Conservation (phyloP, 228 moss, liverwort and hornwort genomes). For the Sphagnum magellanicum region DNA sequence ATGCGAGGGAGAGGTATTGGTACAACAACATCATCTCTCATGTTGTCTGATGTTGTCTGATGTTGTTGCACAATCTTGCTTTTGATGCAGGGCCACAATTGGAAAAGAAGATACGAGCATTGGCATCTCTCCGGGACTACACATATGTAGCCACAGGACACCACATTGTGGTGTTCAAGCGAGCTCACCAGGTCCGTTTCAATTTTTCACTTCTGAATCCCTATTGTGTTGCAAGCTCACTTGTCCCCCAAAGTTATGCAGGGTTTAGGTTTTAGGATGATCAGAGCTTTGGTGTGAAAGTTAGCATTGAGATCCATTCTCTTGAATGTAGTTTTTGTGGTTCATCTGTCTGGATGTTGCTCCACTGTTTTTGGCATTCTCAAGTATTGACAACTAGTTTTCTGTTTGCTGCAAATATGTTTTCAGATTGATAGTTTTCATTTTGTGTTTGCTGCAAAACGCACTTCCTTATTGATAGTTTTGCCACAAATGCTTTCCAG, state of each 20-base stretch:
- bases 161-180: slow-evolving; percentile 72
- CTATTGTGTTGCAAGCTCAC: no score
- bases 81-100: slow-evolving; percentile 58
- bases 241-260: no score
- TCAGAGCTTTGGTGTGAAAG: no score
- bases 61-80: neutral
- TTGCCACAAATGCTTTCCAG: no score
- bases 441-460: neutral
- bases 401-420: neutral
- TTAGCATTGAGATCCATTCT: no score
- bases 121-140: slow-evolving; percentile 76
- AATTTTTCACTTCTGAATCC: no score
- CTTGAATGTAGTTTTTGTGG: no score
- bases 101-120: slow-evolving; percentile 64
- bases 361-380: no score
- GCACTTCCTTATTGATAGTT: no score
- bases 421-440: neutral
- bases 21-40: neutral
- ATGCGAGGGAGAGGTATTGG: neutral
- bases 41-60: neutral
- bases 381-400: neutral
- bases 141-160: slow-evolving; percentile 76
- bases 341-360: no score
- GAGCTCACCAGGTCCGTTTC: slow-evolving; percentile 51
- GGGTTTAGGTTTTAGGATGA: no score